Evolutionary conservation across 106 monocot genomes (phyloP).

Genomic region (Xerophyta viscosa): DNA sequence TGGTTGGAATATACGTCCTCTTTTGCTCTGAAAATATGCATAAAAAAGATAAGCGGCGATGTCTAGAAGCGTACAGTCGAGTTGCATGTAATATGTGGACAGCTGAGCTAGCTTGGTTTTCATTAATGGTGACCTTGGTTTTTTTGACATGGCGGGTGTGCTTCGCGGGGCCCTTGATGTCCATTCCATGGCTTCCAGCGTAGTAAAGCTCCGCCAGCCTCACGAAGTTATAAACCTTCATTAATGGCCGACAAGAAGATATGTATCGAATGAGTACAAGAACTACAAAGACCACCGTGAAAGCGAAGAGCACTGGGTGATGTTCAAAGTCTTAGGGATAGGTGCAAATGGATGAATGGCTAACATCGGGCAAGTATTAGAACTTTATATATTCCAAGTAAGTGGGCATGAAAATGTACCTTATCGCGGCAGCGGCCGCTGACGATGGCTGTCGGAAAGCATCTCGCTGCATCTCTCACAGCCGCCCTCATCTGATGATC

Average conservation of each 20-base stretch:
- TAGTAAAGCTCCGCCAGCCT: constrained; percentile 59
- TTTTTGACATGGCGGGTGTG: constrained; percentile 10
- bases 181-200: constrained; percentile 88
- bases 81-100: too few species aligned
- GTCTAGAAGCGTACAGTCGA: background rate
- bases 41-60: too few species aligned
- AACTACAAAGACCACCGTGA: background rate
- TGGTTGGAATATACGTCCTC: constrained; percentile 26
- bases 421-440: constrained; percentile 39
- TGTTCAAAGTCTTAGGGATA: too few species aligned
- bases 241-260: background rate
- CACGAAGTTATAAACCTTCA: constrained; percentile 61
- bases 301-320: background rate
- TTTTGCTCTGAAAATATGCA: constrained; percentile 23
- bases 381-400: too few species aligned
- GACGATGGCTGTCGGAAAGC: constrained; percentile 37
- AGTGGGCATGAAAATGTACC: too few species aligned
- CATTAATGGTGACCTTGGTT: too few species aligned
- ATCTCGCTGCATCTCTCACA: constrained; percentile 19
- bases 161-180: constrained; percentile 60
- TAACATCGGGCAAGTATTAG: too few species aligned
- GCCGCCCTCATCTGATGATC: constrained; percentile 25
- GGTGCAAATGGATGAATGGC: background rate
- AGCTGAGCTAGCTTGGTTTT: too few species aligned
- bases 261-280: too few species aligned